These are phyloP conservation scores for Guyanaporus albipodus DNA, from an alignment of 768 basidiomycete species.

Conservation along the genomic window DNA sequence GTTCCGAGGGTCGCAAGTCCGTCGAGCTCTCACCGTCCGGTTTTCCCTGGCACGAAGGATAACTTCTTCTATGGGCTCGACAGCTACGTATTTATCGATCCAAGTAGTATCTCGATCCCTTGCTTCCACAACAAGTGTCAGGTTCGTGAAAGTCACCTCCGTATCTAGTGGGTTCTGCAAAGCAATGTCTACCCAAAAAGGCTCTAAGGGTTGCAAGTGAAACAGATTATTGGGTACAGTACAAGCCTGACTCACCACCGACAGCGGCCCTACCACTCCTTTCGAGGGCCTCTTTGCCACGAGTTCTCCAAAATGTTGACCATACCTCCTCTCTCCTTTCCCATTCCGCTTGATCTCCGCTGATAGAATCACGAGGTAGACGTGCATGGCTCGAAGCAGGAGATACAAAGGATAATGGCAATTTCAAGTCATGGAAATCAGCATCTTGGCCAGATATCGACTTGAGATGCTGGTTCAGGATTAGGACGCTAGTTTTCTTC, in stretches of 20 bases:
- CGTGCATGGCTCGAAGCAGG: constrained; percentile 54
- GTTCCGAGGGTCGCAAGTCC: not conserved
- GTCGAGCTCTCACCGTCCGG: constrained; percentile 48
- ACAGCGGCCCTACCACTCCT: constrained; percentile 57
- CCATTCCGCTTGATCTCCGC: constrained; percentile 53
- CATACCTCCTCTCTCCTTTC: constrained; percentile 61
- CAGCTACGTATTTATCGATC: constrained; percentile 42
- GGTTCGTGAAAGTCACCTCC: constrained; percentile 62
- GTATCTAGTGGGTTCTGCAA: constrained; percentile 70
- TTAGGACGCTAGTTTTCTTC: not conserved
- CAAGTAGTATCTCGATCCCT: constrained; percentile 29
- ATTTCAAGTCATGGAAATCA: constrained; percentile 42
- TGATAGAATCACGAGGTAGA: constrained; percentile 46
- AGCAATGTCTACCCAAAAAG: constrained; percentile 72
- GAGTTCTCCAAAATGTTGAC: constrained; percentile 53
- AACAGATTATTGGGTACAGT: not conserved
- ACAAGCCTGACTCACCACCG: constrained; percentile 44
- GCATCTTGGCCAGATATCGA: constrained; percentile 49
- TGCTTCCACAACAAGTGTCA: constrained; percentile 53
- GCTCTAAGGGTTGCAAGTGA: constrained; percentile 41
- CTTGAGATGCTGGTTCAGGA: constrained; percentile 59
- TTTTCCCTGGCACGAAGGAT: constrained; percentile 58
- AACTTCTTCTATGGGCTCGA: constrained; percentile 61
- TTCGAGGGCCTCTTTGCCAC: constrained; percentile 53
- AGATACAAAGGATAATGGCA: constrained; percentile 68